A percentile compares a stretch with the other conserved stretches of the same genome.
Conservation (phyloP, 495 filamentous ascomycete genomes). For the Aspergillus olivimuriae region DNA sequence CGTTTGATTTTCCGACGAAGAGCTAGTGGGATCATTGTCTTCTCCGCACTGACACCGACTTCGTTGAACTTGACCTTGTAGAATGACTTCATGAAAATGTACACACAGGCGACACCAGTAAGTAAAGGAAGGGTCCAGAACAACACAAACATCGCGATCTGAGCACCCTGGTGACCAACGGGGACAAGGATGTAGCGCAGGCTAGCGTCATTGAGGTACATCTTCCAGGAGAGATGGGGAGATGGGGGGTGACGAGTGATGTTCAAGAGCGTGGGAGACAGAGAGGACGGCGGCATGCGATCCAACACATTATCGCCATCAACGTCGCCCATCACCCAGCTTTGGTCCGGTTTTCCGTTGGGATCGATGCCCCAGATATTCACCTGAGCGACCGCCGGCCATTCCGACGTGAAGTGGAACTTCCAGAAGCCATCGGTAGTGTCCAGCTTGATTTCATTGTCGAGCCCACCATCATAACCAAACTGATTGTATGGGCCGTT, state of each 20-base stretch:
- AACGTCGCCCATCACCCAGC: constrained; percentile 52
- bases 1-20: constrained; percentile 29
- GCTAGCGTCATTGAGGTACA: constrained; percentile 50
- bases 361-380: constrained; percentile 66
- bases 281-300: constrained; percentile 53
- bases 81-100: constrained; percentile 57
- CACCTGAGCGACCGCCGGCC: constrained; percentile 55
- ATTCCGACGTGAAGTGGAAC: constrained; percentile 58
- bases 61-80: constrained; percentile 68
- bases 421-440: constrained; percentile 47
- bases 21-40: constrained; percentile 20
- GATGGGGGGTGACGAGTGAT: constrained; percentile 48
- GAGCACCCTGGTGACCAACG: constrained; percentile 44
- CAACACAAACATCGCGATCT: constrained; percentile 52
- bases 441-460: constrained; percentile 47
- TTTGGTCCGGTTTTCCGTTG: constrained; percentile 55
- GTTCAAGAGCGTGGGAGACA: constrained; percentile 51
- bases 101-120: constrained; percentile 44
- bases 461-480: constrained; percentile 58
- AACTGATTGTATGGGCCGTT: constrained; percentile 62
- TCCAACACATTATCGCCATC: constrained; percentile 57
- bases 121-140: constrained; percentile 49
- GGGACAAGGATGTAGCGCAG: constrained; percentile 48
- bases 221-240: constrained; percentile 50
- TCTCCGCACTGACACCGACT: constrained; percentile 48